phyloP scores from a whole-genome alignment of 768 basidiomycete species.

The Lactarius akahatsu region DNA sequence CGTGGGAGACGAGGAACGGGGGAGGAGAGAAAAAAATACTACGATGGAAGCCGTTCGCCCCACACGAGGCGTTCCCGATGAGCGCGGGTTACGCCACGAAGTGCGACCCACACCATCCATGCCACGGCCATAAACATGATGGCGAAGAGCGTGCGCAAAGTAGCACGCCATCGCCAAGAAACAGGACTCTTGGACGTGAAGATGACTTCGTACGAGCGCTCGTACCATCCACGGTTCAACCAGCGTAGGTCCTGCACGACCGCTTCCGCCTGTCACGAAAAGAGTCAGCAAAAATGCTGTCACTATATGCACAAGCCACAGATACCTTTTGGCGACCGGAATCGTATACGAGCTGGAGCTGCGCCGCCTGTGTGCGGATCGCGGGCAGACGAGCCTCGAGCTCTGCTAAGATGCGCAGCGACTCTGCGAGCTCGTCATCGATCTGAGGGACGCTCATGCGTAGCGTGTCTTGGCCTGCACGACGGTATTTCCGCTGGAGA shows the following conservation, averaged over 20 bases:
- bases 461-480: slow-evolving; percentile 55
- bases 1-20: neutral
- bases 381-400: slow-evolving; percentile 60
- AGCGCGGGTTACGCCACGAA: slow-evolving; percentile 68
- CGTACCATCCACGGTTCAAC: slow-evolving; percentile 77
- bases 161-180: slow-evolving; percentile 64
- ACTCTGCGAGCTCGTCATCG: slow-evolving; percentile 57
- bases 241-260: slow-evolving; percentile 67
- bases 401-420: slow-evolving; percentile 54
- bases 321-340: slow-evolving; percentile 65
- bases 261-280: slow-evolving; percentile 51
- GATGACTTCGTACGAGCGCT: slow-evolving; percentile 71
- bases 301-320: slow-evolving; percentile 15
- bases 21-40: slow-evolving; percentile 23
- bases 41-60: slow-evolving; percentile 78
- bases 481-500: slow-evolving; percentile 53
- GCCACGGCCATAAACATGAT: slow-evolving; percentile 55
- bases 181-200: slow-evolving; percentile 74
- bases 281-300: neutral
- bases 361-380: slow-evolving; percentile 58
- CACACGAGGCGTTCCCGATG: slow-evolving; percentile 74
- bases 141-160: slow-evolving; percentile 47
- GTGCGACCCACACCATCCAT: slow-evolving; percentile 57
- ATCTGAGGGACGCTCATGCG: slow-evolving; percentile 62
- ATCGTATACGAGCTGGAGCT: slow-evolving; percentile 67